Percentiles rank a stretch among this genome's conserved stretches.
Conservation (phyloP, 441 rosid genomes). For the California macrophylla region DNA sequence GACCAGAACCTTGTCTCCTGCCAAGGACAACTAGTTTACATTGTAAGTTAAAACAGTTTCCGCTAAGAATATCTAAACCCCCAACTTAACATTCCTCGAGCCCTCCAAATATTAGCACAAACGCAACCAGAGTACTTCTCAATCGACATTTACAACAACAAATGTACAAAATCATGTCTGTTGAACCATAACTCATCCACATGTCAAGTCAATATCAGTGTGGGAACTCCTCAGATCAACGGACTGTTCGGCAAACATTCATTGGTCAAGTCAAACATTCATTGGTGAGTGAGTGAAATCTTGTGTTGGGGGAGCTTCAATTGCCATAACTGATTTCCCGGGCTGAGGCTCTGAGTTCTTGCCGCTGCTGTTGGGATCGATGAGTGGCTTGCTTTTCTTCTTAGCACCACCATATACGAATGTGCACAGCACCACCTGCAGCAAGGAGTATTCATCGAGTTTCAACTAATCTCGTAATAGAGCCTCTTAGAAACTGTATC, state of each 20-base stretch:
- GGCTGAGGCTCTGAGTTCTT: constrained; percentile 33
- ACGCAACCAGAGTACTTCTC: not conserved
- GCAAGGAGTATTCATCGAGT: constrained; percentile 13
- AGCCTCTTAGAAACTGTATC: too few species aligned
- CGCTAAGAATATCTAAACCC: not conserved
- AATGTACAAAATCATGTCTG: constrained; percentile 57
- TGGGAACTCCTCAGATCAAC: constrained; percentile 63
- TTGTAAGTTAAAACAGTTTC: too few species aligned
- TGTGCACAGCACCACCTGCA: constrained; percentile 86
- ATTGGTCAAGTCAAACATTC: not conserved
- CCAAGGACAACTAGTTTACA: too few species aligned
- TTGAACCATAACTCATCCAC: constrained; percentile 48
- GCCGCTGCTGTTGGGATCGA: constrained; percentile 31
- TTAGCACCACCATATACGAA: constrained; percentile 62
- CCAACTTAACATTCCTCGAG: not conserved
- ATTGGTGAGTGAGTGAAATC: constrained; percentile 35
- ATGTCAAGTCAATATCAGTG: constrained; percentile 72
- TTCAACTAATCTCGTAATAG: not conserved
- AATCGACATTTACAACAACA: constrained; percentile 53
- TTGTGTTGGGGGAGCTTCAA: constrained; percentile 30
- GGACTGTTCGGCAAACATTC: constrained; percentile 22
- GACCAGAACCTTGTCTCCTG: too few species aligned
- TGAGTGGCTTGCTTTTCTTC: constrained; percentile 42
- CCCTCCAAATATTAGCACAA: not conserved
- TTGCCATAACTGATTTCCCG: constrained; percentile 29